Base-by-base conservation (phyloP, 352 stramenopile species). In the Globisporangium lucens region DNA sequence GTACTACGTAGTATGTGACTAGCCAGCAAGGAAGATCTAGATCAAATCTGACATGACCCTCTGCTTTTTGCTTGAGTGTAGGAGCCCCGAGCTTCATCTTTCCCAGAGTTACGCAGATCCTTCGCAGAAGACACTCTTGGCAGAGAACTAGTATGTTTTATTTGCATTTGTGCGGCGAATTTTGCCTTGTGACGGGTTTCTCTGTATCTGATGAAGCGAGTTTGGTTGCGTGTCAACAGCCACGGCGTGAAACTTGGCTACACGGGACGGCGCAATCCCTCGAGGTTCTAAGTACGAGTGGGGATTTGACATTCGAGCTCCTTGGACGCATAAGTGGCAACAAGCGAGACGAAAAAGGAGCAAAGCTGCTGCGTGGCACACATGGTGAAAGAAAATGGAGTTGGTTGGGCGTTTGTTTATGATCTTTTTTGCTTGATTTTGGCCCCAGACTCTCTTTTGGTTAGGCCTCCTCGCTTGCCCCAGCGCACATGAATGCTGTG, bases 61-160 rank as follows among this genome's bases (percentile, higher is more conserved):
- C 7, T 43, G 10, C 3, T 38, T 13, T 43, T 9, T 65, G 20
- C 51, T 3, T 35, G 4, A 61, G 57, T 12, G 33, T 51, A 89
- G 82, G 13, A 74, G 71, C 20, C 79, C 80, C 1, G 75, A 85
- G 47, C 71, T 71, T 8, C 79, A 92, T 70, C 59, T 94, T 12
- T 52, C 75, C 1, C 70, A 87, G 38, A 77, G 79, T 22, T 94
- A 87, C 59, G 53, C 72, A n/a, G 81, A 84, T 61, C 64, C 78
- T 15, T 69, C 75, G 7, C 75, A 78, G 63, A 94, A 94, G 65
- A 83, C 71, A 2, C 69, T 94, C 9, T 56, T 92, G 15, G 36
- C 72, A 2, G 86, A 92, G 49, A 94, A 92, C 56, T 76, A 89
- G 86, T 94, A 80, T 63, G 81, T 68, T 27, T 71, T 17, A 30